Base-by-base conservation (phyloP, 1,284 basidiomycete species). In the Irpex sp. region DNA sequence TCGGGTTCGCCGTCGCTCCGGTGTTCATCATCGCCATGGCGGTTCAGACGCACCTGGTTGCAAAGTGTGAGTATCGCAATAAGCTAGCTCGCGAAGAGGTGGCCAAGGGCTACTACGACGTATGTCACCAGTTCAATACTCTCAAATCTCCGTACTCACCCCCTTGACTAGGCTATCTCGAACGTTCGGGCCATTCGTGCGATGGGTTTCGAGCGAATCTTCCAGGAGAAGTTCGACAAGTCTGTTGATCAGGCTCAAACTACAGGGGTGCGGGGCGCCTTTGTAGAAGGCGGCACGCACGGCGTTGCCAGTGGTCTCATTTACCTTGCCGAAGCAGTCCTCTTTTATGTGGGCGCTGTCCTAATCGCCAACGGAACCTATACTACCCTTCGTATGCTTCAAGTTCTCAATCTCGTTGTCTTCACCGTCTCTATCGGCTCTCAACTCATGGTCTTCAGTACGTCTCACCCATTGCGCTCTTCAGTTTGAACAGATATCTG, bases 391-490 rank as follows among this genome's bases (percentile, higher is more conserved):
- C 85, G 89, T 67, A 94, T 98, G 91, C 85, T 97, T 55, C 85
- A 96, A 76, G 91, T 93, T 26, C 87, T 97, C 73, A 92, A 96
- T 66, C 82, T 98, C 63, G 91, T 98, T 63, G 88, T 98, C 47
- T 98, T 98, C 79, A 90, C 92, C 5, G 89, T 98, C 65, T 93
- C 94, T 2, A 97, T 97, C 67, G 93, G 94, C 1, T 88, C 90
- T 26, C 93, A 95, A 74, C 83, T 96, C 68, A 89, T 98, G 84
- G 84, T 87, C 34, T 96, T 95, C 78, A 90, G 93, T 94, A 73
- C 73, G 92, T 86, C 13, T 48, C 56, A 26, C 2, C 26, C 26
- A 26, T 26, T 26, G 26, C 26, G 26, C 26, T 26, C 26, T 26
- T 26, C 26, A 26, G 26, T 4, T 26, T 26, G 26, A 3, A 26